These are phyloP conservation scores for Saccharum officinarum DNA, from an alignment of 176 grass and related monocot genomes.

Conservation along the genomic window DNA sequence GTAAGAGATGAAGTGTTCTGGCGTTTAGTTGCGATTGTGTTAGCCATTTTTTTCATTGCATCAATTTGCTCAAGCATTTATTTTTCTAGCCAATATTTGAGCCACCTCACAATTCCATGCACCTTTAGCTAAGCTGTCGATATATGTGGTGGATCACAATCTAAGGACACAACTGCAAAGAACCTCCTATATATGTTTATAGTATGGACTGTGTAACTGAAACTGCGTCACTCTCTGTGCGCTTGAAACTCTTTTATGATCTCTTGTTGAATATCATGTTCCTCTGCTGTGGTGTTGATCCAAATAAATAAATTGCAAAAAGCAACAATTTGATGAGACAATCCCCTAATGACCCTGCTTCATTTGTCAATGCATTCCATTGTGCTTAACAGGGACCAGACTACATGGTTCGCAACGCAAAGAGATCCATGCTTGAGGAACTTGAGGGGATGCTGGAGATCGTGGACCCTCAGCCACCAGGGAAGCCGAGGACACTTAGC, in stretches of 20 bases:
- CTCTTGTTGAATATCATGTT: background rate
- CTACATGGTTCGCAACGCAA: slow-evolving; percentile 70
- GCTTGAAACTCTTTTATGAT: background rate
- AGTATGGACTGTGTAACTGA: background rate
- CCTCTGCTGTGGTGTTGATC: background rate
- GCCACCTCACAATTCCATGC: background rate
- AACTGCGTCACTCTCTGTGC: background rate
- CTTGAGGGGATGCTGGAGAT: slow-evolving; percentile 75
- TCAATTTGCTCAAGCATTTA: background rate
- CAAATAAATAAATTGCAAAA: background rate
- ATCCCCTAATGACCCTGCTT: background rate
- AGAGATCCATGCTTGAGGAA: slow-evolving; percentile 79
- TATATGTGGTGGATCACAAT: background rate
- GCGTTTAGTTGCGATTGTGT: background rate
- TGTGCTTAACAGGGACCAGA: slow-evolving; percentile 52
- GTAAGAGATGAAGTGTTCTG: background rate
- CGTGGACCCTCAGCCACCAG: slow-evolving; percentile 57
- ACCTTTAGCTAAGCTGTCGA: background rate
- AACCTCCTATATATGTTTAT: background rate
- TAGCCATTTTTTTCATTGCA: background rate
- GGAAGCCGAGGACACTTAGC: slow-evolving; percentile 31
- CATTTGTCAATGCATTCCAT: background rate
- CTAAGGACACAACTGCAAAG: background rate
- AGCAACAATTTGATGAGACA: background rate
- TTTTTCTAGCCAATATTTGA: background rate